Conservation (phyloP, 1,139 yeast genomes). For the Saccharomyces hybrid region DNA sequence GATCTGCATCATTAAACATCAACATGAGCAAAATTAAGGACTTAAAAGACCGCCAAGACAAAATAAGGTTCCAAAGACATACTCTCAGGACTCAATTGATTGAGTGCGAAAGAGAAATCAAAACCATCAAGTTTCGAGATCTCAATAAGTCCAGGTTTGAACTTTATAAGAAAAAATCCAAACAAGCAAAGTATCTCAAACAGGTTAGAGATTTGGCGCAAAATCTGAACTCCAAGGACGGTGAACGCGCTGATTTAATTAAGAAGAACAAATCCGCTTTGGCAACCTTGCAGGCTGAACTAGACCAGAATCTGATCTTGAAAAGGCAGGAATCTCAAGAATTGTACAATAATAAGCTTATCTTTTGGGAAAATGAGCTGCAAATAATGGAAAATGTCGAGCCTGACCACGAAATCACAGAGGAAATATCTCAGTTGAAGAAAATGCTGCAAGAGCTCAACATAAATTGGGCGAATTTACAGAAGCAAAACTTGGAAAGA, state of each 20-base stretch:
- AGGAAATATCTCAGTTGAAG: conserved; percentile 7
- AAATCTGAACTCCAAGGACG: conserved; percentile 1
- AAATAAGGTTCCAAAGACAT: neutral
- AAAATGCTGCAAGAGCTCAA: conserved; percentile 1
- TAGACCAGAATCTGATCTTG: neutral
- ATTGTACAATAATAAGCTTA: neutral
- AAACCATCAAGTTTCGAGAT: neutral
- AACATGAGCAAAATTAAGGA: neutral
- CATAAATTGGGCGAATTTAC: conserved; percentile 2
- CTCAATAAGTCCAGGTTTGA: conserved; percentile 7
- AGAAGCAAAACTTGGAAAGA: conserved; percentile 5
- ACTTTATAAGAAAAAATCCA: conserved; percentile 1
- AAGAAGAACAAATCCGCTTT: neutral
- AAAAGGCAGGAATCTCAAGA: neutral
- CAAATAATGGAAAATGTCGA: conserved; percentile 9
- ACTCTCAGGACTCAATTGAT: neutral
- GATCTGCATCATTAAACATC: neutral
- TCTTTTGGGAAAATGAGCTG: neutral
- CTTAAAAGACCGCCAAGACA: neutral
- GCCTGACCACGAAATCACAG: conserved; percentile 10
- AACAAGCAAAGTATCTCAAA: conserved; percentile 1
- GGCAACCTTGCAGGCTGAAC: neutral
- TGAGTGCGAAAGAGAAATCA: neutral
- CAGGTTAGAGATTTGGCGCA: conserved; percentile 4
- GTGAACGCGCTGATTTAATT: neutral